Evolutionary conservation across 129 eudicot species (phyloP), one percentile per base, ranked within the genome.

Genomic region (Sambucus nigra): DNA sequence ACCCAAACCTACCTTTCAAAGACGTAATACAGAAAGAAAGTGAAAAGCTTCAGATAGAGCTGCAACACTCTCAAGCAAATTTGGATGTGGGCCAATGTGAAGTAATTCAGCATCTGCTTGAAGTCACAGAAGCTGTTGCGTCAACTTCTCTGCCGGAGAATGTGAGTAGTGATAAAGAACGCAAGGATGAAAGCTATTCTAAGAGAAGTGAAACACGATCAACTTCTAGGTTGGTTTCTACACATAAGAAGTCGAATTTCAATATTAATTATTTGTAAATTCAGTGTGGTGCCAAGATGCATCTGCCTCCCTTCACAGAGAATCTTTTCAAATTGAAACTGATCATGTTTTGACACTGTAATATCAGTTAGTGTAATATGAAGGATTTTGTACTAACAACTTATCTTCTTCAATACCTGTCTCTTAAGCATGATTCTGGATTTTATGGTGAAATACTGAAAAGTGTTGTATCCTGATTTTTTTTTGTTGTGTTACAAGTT

Each of bases 61-160:
- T 91, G 50, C 95, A 91, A 70, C 71, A 84, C 11, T 91, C 99
- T 24, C 99, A 91, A 68, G 73, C 95, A 53, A 65, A 82, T 70
- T 72, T 66, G 35, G 99, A 91, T 72, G 84, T 91, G 5, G 58
- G 71, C 55, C 94, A 91, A 49, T 85, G 99, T 65, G 91, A 91
- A 80, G 94, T 91, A 54, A 91, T 91, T 46, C 86, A 86, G 52
- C 94, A 81, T 69, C 78, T 92, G 62, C 74, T 86, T 28, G 94
- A 80, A 39, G 96, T 92, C 29, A 80, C 96, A 16, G 78, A 92
- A 72, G 75, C 79, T 73, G 87, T 81, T 51, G 96, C 94, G 42
- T 65, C 80, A 57, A 63, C 57, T 22, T 63, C 94, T 58, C 51
- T 60, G 35, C 74, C 74, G 42, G 81, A 79, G 28, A 59, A 84